These are phyloP conservation scores for Nematocida minor DNA, from an alignment of 371 early-diverging fungal genomes.

Conservation along the genomic window DNA sequence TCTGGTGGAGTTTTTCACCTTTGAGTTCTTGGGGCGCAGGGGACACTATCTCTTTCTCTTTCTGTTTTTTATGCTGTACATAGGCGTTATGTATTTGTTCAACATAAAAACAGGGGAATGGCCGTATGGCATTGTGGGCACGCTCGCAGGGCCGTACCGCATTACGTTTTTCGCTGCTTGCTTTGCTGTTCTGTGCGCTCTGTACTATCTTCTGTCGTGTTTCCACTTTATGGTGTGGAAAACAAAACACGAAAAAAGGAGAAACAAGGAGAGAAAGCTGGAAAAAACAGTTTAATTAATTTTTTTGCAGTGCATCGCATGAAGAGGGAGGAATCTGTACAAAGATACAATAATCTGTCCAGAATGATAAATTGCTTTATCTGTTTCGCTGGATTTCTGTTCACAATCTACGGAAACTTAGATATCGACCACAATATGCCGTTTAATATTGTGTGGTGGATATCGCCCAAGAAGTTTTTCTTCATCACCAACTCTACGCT, in stretches of 20 bases:
- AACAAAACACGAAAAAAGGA: neutral
- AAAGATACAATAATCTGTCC: neutral
- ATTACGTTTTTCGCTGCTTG: constrained; percentile 16
- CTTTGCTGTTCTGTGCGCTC: neutral
- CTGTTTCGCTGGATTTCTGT: neutral
- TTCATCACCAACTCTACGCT: neutral
- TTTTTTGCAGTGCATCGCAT: neutral
- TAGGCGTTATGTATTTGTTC: constrained; percentile 15
- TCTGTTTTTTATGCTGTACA: constrained; percentile 25
- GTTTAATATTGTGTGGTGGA: neutral
- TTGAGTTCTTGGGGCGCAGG: neutral
- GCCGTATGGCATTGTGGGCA: constrained; percentile 19
- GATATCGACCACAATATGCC: neutral
- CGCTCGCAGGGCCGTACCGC: neutral
- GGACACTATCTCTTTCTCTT: constrained; percentile 2
- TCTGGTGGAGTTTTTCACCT: constrained; percentile 28
- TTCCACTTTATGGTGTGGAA: neutral
- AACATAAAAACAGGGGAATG: constrained; percentile 17
- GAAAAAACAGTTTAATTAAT: neutral
- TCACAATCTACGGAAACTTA: neutral
- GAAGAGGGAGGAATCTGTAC: neutral
- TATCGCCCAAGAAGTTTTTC: neutral
- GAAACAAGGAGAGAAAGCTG: neutral
- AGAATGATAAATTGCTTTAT: neutral
- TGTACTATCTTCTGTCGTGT: neutral